Percentiles rank a stretch among this genome's conserved stretches.
Evolutionary conservation across 257 asterid species (phyloP).

Genomic region (Rhazya stricta): DNA sequence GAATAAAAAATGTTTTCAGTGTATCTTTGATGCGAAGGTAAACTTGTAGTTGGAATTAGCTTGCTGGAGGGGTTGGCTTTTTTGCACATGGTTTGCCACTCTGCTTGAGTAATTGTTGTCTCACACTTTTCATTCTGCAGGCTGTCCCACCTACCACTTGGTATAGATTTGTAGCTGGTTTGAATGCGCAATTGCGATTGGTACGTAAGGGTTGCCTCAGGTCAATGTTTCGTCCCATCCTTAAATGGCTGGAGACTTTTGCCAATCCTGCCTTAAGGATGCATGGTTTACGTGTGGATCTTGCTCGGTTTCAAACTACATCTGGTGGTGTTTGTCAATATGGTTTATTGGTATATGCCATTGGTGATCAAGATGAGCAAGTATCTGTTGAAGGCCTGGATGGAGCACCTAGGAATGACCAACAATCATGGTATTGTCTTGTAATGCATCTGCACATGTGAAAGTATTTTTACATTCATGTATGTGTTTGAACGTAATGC

Average conservation of each 20-base stretch:
- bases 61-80: neutral
- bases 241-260: constrained; percentile 74
- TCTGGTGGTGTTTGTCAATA: constrained; percentile 65
- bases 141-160: constrained; percentile 88
- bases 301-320: constrained; percentile 82
- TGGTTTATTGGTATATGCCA: constrained; percentile 69
- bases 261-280: constrained; percentile 80
- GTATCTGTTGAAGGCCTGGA: constrained; percentile 40
- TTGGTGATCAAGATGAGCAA: constrained; percentile 47
- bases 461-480: neutral
- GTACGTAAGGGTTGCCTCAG: constrained; percentile 81
- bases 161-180: constrained; percentile 98
- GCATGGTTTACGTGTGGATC: constrained; percentile 65
- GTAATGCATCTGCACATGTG: neutral
- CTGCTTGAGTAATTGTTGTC: neutral
- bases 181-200: constrained; percentile 94
- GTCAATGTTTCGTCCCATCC: constrained; percentile 59
- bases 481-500: neutral
- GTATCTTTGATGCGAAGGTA: neutral
- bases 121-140: constrained; percentile 30
- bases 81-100: neutral
- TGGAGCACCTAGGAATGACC: constrained; percentile 45
- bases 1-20: neutral
- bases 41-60: neutral
- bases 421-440: constrained; percentile 50